Evolutionary conservation across 768 basidiomycete genomes (phyloP).

Genomic region (Suillus americanus): DNA sequence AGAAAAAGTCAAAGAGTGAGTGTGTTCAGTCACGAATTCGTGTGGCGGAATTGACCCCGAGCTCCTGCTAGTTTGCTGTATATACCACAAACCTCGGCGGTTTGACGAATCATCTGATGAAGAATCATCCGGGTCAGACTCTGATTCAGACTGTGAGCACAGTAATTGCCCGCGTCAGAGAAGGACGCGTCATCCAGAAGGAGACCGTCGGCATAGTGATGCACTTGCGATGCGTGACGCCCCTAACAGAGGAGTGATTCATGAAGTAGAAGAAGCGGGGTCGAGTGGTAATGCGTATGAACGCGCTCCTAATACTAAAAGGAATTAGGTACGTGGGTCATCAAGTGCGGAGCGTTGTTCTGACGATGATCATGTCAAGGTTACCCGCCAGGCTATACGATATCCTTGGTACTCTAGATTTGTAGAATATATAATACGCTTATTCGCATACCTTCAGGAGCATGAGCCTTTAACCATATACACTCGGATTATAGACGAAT

Average conservation of each 20-base stretch:
- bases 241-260: conserved; percentile 12
- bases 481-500: neutral
- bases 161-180: conserved; percentile 4
- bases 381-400: neutral
- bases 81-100: conserved; percentile 78
- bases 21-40: conserved; percentile 13
- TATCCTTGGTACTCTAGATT: neutral
- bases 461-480: neutral
- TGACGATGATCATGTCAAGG: neutral
- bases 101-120: conserved; percentile 77
- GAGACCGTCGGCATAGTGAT: conserved; percentile 6
- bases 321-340: neutral
- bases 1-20: conserved; percentile 93
- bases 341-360: neutral
- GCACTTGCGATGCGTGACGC: conserved; percentile 10
- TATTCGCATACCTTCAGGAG: neutral
- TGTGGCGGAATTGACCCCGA: neutral
- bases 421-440: neutral
- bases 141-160: conserved; percentile 29
- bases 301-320: conserved; percentile 29
- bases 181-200: conserved; percentile 9
- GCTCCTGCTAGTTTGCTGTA: conserved; percentile 87
- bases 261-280: conserved; percentile 16
- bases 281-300: conserved; percentile 53
- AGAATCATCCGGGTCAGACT: conserved; percentile 54